Base-by-base conservation (phyloP, 345 rosid species). In the Carallia brachiata region DNA sequence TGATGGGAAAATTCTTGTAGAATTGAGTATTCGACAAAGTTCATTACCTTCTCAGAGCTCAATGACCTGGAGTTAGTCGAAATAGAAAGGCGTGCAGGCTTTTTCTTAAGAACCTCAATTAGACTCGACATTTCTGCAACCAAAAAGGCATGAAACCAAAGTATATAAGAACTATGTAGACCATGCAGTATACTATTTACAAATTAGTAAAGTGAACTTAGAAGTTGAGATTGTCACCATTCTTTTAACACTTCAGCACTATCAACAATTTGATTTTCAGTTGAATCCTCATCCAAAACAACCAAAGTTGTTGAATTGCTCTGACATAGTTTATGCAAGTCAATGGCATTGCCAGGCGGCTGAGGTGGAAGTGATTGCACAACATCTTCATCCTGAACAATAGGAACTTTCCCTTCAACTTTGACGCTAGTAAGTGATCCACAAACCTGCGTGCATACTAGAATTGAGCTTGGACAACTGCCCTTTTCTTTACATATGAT, bases 231-330 rank as follows among this genome's bases (percentile, higher is more conserved):
- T 23, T 23, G 23, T 23, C 23, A 23, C 23, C 23, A 23, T 23
- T 23, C 23, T 23, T 23, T 23, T 75, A 93, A 76, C 68, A 91
- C 98, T 85, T 93, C 98, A 70, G 89, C 88, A 50, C 84, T 90
- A 78, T 91, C 93, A 82, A 93, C 96, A 30, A 97, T 93, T 81
- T 93, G 98, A 58, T 97, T 93, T 78, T 97, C 97, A 34, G 98
- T 91, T 72, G 98, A 96, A 78, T 93, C 98, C 78, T 93, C 98
- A 78, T 93, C 98, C 77, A 93, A 89, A 73, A 93, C 98, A 65
- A 91, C 91, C 80, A 93, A 75, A 4, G 92, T 88, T 77, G 86
- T 93, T 31, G 87, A 83, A 71, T 79, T 88, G 47, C 73, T 86
- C 80, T 72, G 80, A 62, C 88, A 88, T 71, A 93, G 75, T 75